These are phyloP conservation scores for Pseudogymnoascus sp. DNA, from an alignment of 2,329 filamentous ascomycete genomes.

Conservation along the genomic window DNA sequence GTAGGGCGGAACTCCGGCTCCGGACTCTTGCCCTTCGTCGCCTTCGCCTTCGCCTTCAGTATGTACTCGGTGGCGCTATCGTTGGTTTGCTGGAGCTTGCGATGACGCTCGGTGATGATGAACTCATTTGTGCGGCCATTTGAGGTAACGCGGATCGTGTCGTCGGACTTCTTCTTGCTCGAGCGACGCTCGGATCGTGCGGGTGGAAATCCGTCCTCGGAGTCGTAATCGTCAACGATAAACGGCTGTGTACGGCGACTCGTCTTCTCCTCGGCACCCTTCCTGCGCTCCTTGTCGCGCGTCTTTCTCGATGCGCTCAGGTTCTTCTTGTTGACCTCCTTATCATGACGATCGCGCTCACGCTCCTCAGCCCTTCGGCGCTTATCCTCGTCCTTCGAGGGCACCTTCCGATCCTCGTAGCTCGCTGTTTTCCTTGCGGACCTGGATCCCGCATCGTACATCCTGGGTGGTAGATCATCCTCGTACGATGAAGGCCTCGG, in stretches of 20 bases:
- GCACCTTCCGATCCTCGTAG: slow-evolving; percentile 33
- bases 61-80: slow-evolving; percentile 25
- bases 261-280: slow-evolving; percentile 27
- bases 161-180: slow-evolving; percentile 15
- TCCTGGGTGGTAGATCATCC: slow-evolving; percentile 34
- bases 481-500: slow-evolving; percentile 36
- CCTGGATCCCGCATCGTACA: slow-evolving; percentile 36
- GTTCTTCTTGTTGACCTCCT: slow-evolving; percentile 24
- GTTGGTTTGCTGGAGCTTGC: slow-evolving; percentile 19
- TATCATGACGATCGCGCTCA: slow-evolving; percentile 24
- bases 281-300: slow-evolving; percentile 35
- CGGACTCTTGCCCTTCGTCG: slow-evolving; percentile 13
- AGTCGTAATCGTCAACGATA: slow-evolving; percentile 24
- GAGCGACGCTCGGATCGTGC: slow-evolving; percentile 12
- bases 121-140: neutral
- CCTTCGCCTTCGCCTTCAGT: slow-evolving; percentile 18
- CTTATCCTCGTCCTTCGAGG: slow-evolving; percentile 27
- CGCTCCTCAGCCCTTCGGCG: slow-evolving; percentile 28
- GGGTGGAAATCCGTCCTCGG: slow-evolving; percentile 15
- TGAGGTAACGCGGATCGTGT: slow-evolving; percentile 5
- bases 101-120: neutral
- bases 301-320: slow-evolving; percentile 24
- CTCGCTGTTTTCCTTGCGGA: slow-evolving; percentile 39
- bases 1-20: slow-evolving; percentile 11
- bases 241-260: slow-evolving; percentile 14